Evolutionary conservation across 257 asterid genomes (phyloP).

Genomic region (Agastache rugosa): DNA sequence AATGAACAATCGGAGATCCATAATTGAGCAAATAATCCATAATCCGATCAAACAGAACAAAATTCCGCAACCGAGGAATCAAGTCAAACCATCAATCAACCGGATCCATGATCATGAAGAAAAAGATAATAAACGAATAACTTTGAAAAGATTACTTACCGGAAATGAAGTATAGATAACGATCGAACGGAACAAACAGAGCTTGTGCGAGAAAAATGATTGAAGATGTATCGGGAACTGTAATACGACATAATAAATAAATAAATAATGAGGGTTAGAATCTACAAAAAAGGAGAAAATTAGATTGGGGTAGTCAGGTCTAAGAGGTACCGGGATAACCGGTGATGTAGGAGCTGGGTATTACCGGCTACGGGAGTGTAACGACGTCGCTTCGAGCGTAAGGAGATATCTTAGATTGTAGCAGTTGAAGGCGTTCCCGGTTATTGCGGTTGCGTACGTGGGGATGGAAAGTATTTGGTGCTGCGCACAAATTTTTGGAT

Average conservation of each 20-base stretch:
- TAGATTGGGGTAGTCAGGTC: conserved; percentile 13
- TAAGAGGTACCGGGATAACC: conserved; percentile 39
- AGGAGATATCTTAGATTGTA: neutral
- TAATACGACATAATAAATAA: neutral
- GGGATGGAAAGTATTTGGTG: neutral
- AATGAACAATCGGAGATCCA: conserved; percentile 24
- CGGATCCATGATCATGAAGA: conserved; percentile 15
- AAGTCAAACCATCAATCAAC: conserved; percentile 22
- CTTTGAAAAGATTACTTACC: conserved; percentile 30
- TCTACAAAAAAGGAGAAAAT: neutral
- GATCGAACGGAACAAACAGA: conserved; percentile 29
- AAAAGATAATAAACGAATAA: neutral
- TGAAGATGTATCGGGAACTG: conserved; percentile 33
- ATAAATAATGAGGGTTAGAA: neutral
- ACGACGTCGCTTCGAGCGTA: conserved; percentile 32
- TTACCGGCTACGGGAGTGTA: conserved; percentile 20
- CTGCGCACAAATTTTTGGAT: neutral
- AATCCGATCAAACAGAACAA: conserved; percentile 3
- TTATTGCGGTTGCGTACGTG: conserved; percentile 33
- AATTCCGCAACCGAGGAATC: neutral
- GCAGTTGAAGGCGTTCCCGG: conserved; percentile 17
- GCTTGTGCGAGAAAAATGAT: conserved; percentile 33
- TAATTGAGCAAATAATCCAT: neutral
- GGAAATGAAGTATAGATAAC: conserved; percentile 31
- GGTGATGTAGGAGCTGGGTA: conserved; percentile 29